These are phyloP conservation scores for Leucocoprinus birnbaumii DNA, from an alignment of 768 basidiomycete genomes.

Conservation along the genomic window DNA sequence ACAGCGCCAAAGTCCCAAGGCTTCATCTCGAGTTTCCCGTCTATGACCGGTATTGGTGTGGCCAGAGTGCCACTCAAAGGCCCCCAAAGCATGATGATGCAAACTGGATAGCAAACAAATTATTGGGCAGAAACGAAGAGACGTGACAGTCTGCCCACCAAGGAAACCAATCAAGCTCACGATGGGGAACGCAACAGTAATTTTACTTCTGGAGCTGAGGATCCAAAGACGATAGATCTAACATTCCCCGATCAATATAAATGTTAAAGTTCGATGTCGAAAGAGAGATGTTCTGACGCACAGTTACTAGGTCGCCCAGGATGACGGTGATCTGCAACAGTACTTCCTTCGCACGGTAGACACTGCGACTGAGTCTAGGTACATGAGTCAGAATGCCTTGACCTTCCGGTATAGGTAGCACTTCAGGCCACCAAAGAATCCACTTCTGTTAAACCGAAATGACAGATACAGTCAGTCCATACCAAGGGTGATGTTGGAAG, in stretches of 20 bases:
- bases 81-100: background rate
- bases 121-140: background rate
- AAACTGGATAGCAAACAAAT: background rate
- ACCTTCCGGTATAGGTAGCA: background rate
- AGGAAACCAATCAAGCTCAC: background rate
- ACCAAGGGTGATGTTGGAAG: background rate
- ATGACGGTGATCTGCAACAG: background rate
- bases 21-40: background rate
- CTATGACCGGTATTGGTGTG: background rate
- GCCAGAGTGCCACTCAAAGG: background rate
- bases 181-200: background rate
- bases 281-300: background rate
- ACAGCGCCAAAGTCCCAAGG: background rate
- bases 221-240: constrained; percentile 2
- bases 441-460: constrained; percentile 4
- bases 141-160: background rate
- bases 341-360: background rate
- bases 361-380: background rate
- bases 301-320: background rate
- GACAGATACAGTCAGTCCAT: background rate
- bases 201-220: background rate
- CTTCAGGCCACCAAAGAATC: background rate
- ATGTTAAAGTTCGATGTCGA: background rate
- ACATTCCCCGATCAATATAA: no score
- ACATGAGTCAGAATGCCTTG: background rate